Conservation (phyloP, 1,139 yeast species). For the Pichia sp. region DNA sequence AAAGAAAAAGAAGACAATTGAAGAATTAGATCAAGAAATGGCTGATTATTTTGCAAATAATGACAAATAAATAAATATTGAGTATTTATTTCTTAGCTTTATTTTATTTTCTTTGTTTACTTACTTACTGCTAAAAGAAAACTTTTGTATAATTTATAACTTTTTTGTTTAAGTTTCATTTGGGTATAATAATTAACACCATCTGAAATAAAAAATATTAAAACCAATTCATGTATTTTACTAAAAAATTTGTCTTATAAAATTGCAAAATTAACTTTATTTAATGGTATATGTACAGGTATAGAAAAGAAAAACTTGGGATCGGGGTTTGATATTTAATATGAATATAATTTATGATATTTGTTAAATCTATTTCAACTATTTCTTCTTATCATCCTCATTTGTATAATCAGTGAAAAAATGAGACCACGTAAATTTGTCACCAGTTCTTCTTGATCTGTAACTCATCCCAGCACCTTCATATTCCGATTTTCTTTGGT, state of each 20-base stretch:
- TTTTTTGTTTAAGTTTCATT: background rate
- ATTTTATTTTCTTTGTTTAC: background rate
- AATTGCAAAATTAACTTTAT: background rate
- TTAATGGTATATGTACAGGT: background rate
- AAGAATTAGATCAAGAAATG: constrained; percentile 91
- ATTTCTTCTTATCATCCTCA: constrained; percentile 6
- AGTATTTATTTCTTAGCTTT: background rate
- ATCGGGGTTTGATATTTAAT: background rate
- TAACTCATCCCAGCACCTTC: constrained; percentile 64
- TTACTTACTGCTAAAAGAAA: background rate
- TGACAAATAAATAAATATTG: constrained; percentile 14
- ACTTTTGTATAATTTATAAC: background rate
- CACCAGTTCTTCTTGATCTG: constrained; percentile 43
- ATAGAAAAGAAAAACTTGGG: background rate
- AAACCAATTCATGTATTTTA: background rate
- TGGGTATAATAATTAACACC: background rate
- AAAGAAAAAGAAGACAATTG: constrained; percentile 71
- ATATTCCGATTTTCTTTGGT: constrained; percentile 48
- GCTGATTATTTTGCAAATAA: constrained; percentile 42
- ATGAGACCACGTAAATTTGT: constrained; percentile 24
- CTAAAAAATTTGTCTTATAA: background rate
- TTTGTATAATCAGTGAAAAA: constrained; percentile 15
- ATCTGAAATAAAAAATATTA: background rate
- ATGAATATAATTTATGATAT: background rate
- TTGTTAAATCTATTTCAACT: background rate